Percentiles rank a stretch among this genome's conserved stretches.
phyloP scores from a whole-genome alignment of 192 early-diverging fungal species.

The Umbelopsis isabellina region DNA sequence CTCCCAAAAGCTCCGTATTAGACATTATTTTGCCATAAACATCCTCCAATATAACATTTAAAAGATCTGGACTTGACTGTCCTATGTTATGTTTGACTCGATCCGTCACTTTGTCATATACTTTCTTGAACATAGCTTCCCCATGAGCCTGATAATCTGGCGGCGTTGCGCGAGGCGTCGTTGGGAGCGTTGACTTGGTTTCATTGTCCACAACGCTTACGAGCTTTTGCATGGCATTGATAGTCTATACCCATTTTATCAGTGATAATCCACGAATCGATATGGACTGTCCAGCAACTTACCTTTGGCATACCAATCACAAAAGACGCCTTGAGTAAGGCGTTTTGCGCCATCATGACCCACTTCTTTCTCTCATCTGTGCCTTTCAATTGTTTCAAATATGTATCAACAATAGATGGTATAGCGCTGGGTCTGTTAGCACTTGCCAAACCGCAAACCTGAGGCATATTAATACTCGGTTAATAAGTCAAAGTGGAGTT shows the following conservation, averaged over 20 bases:
- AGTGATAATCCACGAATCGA: not conserved
- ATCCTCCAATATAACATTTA: constrained; percentile 17
- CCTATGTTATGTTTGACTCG: constrained; percentile 16
- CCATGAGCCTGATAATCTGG: not conserved
- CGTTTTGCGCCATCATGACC: constrained; percentile 18
- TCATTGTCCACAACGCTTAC: not conserved
- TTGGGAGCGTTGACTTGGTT: constrained; percentile 13
- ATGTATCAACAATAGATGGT: not conserved
- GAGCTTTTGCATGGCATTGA: constrained; percentile 20
- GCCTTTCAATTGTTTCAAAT: not conserved
- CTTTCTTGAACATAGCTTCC: constrained; percentile 9
- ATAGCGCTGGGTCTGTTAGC: constrained; percentile 5
- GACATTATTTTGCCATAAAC: constrained; percentile 28
- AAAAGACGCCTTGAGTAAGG: constrained; percentile 16
- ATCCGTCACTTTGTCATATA: constrained; percentile 14
- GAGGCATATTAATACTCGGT: not conserved
- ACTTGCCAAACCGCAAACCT: constrained; percentile 12
- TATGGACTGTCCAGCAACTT: not conserved
- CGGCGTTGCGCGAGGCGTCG: not conserved
- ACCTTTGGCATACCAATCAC: constrained; percentile 27
- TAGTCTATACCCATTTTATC: constrained; percentile 3
- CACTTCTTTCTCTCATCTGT: constrained; percentile 14
- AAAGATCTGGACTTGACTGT: constrained; percentile 14
- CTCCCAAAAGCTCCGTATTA: constrained; percentile 8
- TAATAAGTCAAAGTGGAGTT: not conserved